phyloP scores from a whole-genome alignment of 139 green algal species.

The Dunaliella primolecta region DNA sequence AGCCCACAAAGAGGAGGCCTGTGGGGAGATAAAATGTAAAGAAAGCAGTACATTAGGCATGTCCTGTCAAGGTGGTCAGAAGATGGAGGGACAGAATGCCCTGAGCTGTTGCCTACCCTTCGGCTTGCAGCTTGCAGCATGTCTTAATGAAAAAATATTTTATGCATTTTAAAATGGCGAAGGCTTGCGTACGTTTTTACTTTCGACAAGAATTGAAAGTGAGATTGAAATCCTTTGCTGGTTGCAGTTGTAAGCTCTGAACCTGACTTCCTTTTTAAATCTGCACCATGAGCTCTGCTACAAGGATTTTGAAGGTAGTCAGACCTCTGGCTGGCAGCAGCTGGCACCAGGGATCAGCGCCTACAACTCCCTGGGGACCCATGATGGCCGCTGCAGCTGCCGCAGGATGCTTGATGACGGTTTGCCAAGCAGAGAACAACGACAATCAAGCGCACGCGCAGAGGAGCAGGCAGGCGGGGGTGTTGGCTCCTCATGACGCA shows the following conservation, averaged over 20 bases:
- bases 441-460: background rate
- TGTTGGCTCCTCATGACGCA: too few relatives aligned
- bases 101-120: background rate
- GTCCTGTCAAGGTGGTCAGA: background rate
- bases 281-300: background rate
- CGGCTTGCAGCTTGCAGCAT: background rate
- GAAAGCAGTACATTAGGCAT: background rate
- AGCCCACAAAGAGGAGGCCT: background rate
- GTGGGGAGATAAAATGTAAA: background rate
- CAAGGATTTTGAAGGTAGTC: background rate
- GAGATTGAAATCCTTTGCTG: too few relatives aligned
- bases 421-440: background rate
- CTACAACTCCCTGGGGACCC: background rate
- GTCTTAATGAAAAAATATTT: background rate
- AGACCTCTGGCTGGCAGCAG: background rate
- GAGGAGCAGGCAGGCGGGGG: too few relatives aligned
- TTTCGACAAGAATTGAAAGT: background rate
- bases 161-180: background rate
- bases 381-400: background rate
- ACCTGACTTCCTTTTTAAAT: too few relatives aligned
- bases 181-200: background rate
- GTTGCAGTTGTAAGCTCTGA: too few relatives aligned
- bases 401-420: background rate
- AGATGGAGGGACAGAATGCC: background rate
- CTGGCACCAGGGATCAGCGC: too few relatives aligned